Base-by-base conservation (phyloP, 2,329 filamentous ascomycete genomes). In the Mycogone perniciosa region DNA sequence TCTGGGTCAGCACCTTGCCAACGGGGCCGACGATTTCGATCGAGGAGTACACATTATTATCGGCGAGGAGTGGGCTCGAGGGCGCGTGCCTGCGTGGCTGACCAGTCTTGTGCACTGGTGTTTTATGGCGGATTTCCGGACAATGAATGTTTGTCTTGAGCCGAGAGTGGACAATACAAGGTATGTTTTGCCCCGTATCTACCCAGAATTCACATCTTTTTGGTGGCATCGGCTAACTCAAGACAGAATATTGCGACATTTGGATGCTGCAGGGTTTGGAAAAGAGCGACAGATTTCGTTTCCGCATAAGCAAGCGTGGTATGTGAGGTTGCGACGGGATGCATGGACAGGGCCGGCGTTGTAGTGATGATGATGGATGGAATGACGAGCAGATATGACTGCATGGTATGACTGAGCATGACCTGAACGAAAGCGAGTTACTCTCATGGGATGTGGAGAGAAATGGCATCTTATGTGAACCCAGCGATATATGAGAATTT, bases 51-150 rank as follows among this genome's bases (percentile, higher is more conserved):
- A 99, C 62, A 82, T 93, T 9, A 73, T 99, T 37, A 80, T 99
- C 4, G 93, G 93, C 1, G 93, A 97, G 70, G 84, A 96, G 60
- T 95, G 93, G 72, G 95, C 90, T 50, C 77, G 92, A 46, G 92
- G 92, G 0, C 72, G 81, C n/a, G 86, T 96, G 26, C 80, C 80
- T 48, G 75, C 84, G 31, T 99, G 93, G 93, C 66, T 96, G 58
- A 88, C 82, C 46, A 85, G 89, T 20, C 66, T 97, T 58, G 84
- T 93, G n/a, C 93, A 99, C 67, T 92, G 86, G 75, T 88, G 86
- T 59, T 86, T 88, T 64, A 72, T 86, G 56, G 77, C 84, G 3
- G 91, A 96, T 64, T 78, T 82, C 59, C 76, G 93, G 56, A 97
- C 92, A 1, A 84, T 89, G 73, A 85, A 80, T 48, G 80, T 97